These are phyloP conservation scores for Pseudozyma sp. DNA, from an alignment of 1,284 basidiomycete species.

Conservation along the genomic window DNA sequence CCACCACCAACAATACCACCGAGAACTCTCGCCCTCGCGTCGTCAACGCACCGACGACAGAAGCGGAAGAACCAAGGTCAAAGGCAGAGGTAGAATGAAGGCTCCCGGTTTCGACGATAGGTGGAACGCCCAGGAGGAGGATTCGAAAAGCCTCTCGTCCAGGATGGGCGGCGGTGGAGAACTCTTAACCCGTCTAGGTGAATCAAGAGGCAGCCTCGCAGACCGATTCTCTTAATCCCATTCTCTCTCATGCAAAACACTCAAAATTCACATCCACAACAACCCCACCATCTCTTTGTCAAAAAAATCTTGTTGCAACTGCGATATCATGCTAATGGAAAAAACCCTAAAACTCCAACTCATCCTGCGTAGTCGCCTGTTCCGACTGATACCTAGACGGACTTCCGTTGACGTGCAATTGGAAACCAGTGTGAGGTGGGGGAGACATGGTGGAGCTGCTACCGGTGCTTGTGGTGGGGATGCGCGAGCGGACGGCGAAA, in stretches of 20 bases:
- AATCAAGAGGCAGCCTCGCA: slow-evolving; percentile 8
- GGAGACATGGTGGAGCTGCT: slow-evolving; percentile 10
- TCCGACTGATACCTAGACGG: slow-evolving; percentile 32
- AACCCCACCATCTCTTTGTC: no score
- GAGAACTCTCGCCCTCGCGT: slow-evolving; percentile 46
- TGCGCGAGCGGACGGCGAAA: slow-evolving; percentile 52
- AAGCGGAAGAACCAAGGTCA: slow-evolving; percentile 27
- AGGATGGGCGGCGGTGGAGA: slow-evolving; percentile 1
- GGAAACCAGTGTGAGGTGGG: slow-evolving; percentile 15
- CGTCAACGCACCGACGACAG: neutral
- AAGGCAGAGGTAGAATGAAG: slow-evolving; percentile 48
- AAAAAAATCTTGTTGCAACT: neutral
- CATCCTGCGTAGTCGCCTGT: slow-evolving; percentile 45
- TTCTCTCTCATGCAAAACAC: neutral
- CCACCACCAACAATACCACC: slow-evolving; percentile 14
- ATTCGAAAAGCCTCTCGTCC: slow-evolving; percentile 1
- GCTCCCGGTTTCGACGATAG: slow-evolving; percentile 36
- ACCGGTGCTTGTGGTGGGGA: slow-evolving; percentile 26
- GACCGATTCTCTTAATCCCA: slow-evolving; percentile 26
- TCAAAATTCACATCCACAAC: no score
- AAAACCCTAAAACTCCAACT: slow-evolving; percentile 42
- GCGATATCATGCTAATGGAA: neutral
- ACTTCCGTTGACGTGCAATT: slow-evolving; percentile 39
- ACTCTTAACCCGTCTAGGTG: slow-evolving; percentile 15
- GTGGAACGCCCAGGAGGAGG: slow-evolving; percentile 1